Evolutionary conservation across 2,329 filamentous ascomycete species (phyloP).

Genomic region (Clonostachys byssicola): DNA sequence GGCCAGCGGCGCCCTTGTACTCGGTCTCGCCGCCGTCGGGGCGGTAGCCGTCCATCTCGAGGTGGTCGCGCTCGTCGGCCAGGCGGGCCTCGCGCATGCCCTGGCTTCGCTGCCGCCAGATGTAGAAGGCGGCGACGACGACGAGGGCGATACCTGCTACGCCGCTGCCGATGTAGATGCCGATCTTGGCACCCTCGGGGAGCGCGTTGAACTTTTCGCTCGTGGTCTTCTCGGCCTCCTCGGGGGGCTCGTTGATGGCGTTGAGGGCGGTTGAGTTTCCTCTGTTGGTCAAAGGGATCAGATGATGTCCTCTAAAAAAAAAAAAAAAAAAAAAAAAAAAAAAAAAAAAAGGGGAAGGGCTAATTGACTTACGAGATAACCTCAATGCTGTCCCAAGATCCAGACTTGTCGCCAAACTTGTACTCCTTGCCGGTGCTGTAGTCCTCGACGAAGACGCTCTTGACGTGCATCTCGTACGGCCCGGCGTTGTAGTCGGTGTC

Average conservation of each 20-base stretch:
- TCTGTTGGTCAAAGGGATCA: constrained; percentile 20
- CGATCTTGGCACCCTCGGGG: constrained; percentile 42
- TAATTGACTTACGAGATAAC: constrained; percentile 38
- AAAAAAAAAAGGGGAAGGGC: not conserved
- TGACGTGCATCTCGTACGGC: constrained; percentile 72
- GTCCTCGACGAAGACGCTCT: constrained; percentile 51
- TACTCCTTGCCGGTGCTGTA: constrained; percentile 63
- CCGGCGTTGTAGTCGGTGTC: constrained; percentile 59
- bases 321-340: not conserved
- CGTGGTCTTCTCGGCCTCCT: constrained; percentile 33
- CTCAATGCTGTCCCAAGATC: constrained; percentile 62
- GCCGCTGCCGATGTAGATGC: constrained; percentile 44
- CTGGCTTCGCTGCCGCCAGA: constrained; percentile 47
- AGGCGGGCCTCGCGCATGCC: constrained; percentile 46
- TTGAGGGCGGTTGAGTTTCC: constrained; percentile 54
- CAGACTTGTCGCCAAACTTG: constrained; percentile 56
- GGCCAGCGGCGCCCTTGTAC: not conserved
- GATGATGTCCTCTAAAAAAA: constrained; percentile 2
- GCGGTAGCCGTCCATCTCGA: constrained; percentile 40
- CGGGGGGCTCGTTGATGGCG: constrained; percentile 26
- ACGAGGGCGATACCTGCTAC: constrained; percentile 35
- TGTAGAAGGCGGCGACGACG: constrained; percentile 42
- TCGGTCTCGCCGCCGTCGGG: constrained; percentile 20
- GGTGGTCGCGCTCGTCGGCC: constrained; percentile 37
- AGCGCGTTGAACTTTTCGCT: constrained; percentile 51